Conservation (phyloP, 73 alveolate genomes). For the Paramecium tetraurelia region DNA sequence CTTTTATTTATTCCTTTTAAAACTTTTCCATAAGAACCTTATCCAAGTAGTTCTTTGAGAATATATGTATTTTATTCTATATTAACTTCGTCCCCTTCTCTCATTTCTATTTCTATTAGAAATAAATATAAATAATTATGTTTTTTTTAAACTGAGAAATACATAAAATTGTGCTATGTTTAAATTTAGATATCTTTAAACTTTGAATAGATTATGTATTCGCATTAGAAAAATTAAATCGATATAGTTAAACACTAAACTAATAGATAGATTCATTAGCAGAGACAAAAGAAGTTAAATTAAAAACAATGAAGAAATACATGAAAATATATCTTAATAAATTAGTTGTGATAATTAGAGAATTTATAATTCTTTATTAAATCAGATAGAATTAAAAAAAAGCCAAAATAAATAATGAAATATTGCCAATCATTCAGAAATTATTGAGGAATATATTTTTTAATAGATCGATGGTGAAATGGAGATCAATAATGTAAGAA, state of each 20-base stretch:
- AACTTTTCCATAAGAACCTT: neutral
- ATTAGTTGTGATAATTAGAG: neutral
- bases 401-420: neutral
- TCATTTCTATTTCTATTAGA: neutral
- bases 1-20: neutral
- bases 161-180: no score
- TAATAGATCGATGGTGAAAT: neutral
- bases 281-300: neutral
- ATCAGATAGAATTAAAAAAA: neutral
- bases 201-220: no score
- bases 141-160: no score
- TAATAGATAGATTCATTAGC: neutral
- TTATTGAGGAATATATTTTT: neutral
- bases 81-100: neutral
- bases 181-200: no score
- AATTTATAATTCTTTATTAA: neutral
- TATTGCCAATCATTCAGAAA: neutral
- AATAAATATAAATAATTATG: neutral
- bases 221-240: neutral
- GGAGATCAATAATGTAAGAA: neutral
- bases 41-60: neutral
- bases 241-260: neutral
- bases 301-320: neutral
- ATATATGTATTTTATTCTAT: neutral
- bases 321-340: neutral